Base-by-base conservation (phyloP, 768 basidiomycete species). In the Russula virescens region DNA sequence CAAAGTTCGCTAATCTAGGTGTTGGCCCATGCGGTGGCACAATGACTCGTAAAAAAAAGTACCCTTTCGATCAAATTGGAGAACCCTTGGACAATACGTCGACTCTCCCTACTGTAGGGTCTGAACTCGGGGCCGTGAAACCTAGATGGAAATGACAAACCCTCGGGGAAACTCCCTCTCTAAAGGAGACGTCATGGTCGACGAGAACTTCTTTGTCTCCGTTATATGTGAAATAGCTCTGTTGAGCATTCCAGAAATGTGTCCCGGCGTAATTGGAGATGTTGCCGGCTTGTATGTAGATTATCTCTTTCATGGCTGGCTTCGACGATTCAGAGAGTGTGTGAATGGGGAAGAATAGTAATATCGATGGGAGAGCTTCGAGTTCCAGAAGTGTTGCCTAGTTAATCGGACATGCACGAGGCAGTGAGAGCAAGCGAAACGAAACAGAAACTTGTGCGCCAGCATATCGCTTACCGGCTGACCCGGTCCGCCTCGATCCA, bases 191-290 rank as follows among this genome's bases (percentile, higher is more conserved):
- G 63, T 79, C 78, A 68, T 82, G 76, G 60, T 81, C 77, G 42
- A 82, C 74, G 35, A 77, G 60, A 5, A 79, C 68, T 25, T 79
- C 78, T 18, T 69, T 65, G 21, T 64, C 66, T 18, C 54, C 66
- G 42, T 48, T 48, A 63, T 81, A 80, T 0, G 77, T 75, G 66
- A 86, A 80, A 71, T 91, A 91, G 65, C 73, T 79, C 71, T 89
- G 86, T 72, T 91, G 89, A 1, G 87, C 81, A 69, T 91, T 91
- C 88, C 88, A 92, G 68, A 89, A 91, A 68, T 91, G 89, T 0
- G 88, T 83, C 50, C 88, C 88, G 21, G 80, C 73, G 69, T 84
- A 84, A 69, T 91, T 91, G 21, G 89, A 79, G 48, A 81, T 69
- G 38, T 77, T 71, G 59, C 89, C 89, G 0, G 87, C 87, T 72